Base-by-base conservation (phyloP, 306 rosid species). In the Lupinus albus region DNA sequence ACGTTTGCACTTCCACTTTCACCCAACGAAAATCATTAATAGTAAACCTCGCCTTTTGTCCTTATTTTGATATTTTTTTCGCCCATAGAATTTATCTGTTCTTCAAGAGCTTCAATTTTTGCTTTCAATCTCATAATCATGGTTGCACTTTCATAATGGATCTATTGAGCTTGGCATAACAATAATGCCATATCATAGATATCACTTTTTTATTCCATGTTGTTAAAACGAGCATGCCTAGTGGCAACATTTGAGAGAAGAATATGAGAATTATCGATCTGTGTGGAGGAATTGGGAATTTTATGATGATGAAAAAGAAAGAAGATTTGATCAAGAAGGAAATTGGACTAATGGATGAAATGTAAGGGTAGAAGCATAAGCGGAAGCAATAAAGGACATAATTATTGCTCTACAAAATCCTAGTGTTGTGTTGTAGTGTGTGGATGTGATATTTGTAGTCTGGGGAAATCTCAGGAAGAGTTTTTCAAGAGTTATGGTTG, bases 101-200 rank as follows among this genome's bases (percentile, higher is more conserved):
- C 96, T 33, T 90, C 96, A 5, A 90, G 88, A 57, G 80, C 41
- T 84, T 87, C 95, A 46, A 84, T 85, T 81, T 84, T 90, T 49
- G 92, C 96, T 78, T 90, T 90, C 61, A 85, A 82, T 82, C 82
- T 85, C 96, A 90, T 87, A 76, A 90, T 90, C 96, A 85, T 87
- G 15, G 95, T 90, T 13, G 96, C 85, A 80, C 95, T 85, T 63
- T 90, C 96, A 32, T 90, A 90, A 82, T 87, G 96, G 55, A 87
- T 86, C 78, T 87, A 95, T 78, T 90, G 95, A 10, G 95, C 96
- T 76, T 84, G 95, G 80, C 75, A 87, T 51, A 90, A 81, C 76
- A 90, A 62, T 15, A 90, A 67, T 32, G 95, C 89, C 95, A 85
- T 87, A 66, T 90, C 95, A 35, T 10, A 85, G 45, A 90, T 80